phyloP scores from a whole-genome alignment of 2,329 filamentous ascomycete genomes.

The Verticillium dahliae region DNA sequence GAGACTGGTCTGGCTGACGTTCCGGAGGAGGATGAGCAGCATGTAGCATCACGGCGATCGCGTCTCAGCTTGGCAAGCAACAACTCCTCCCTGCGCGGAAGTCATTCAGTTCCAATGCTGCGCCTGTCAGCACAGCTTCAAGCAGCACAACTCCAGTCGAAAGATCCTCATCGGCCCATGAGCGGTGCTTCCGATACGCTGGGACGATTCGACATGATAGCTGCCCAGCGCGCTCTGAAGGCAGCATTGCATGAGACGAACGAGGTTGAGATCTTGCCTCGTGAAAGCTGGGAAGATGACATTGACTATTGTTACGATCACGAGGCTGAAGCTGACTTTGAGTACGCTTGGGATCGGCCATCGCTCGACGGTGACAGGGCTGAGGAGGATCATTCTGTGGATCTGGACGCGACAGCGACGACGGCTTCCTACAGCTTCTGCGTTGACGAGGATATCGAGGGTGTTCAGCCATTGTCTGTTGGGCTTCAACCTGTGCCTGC shows the following conservation, averaged over 20 bases:
- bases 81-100: slow-evolving; percentile 44
- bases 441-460: not conserved
- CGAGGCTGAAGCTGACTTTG: slow-evolving; percentile 59
- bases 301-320: slow-evolving; percentile 68
- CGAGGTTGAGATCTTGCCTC: slow-evolving; percentile 21
- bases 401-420: not conserved
- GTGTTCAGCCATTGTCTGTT: slow-evolving; percentile 3
- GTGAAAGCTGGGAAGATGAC: slow-evolving; percentile 59
- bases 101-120: slow-evolving; percentile 48
- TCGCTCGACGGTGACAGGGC: slow-evolving; percentile 40
- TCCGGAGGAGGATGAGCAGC: slow-evolving; percentile 55
- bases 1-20: slow-evolving; percentile 49
- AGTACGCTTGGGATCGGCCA: slow-evolving; percentile 58
- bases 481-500: slow-evolving; percentile 7
- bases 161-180: slow-evolving; percentile 21
- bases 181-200: slow-evolving; percentile 49
- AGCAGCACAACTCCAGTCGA: slow-evolving; percentile 15
- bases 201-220: slow-evolving; percentile 34
- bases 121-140: slow-evolving; percentile 31
- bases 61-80: slow-evolving; percentile 40
- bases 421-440: not conserved
- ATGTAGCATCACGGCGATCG: slow-evolving; percentile 27
- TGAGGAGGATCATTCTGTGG: slow-evolving; percentile 1
- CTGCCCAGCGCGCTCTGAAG: slow-evolving; percentile 17
- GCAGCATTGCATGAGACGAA: slow-evolving; percentile 16